Evolutionary conservation across 2,329 filamentous ascomycete genomes (phyloP), one percentile per base, ranked within the genome.

Genomic region (Aspergillus sp.): DNA sequence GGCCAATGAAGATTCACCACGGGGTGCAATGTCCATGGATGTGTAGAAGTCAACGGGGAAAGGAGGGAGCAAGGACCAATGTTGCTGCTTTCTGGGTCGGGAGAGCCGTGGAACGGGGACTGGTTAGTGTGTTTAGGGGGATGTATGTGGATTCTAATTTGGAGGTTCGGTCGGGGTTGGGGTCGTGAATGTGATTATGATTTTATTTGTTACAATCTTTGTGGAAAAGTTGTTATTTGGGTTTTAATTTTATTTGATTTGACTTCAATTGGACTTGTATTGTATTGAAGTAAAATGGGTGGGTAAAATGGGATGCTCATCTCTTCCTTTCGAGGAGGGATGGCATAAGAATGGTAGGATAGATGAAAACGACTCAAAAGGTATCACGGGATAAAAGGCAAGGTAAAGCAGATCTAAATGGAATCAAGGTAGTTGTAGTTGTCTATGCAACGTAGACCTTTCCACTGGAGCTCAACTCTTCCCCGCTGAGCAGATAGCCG

Each of bases 401-500:
- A 44, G 15, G 1, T 30, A 30, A 39, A 53, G 11, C 11, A 47
- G 2, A 23, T 32, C 8, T 19, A 11, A 11, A 30, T 10, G 2
- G 5, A 7, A 10, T 11, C 41, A 42, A 25, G 8, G 21, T 17
- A 54, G 27, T 8, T 42, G 23, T 27, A 27, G 38, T 27, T 36
- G 32, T 36, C 32, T 44, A 61, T 44, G 59, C 49, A 55, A 50
- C 53, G 60, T 78, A 78, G 25, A 67, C 65, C 52, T 71, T 30
- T 21, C 76, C 75, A 44, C 70, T 70, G 10, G 60, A 13, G 60
- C 72, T 75, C 58, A 75, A 59, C 3, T 49, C 48, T 32, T 42
- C 59, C 3, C 68, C 70, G 21, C 60, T 66, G 25, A 77, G 59
- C 61, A 79, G 62, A 50, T 70, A 71, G 10, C 72, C 73, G 23